Evolutionary conservation across 2,329 filamentous ascomycete genomes (phyloP).

Genomic region (Aureobasidium sp.): DNA sequence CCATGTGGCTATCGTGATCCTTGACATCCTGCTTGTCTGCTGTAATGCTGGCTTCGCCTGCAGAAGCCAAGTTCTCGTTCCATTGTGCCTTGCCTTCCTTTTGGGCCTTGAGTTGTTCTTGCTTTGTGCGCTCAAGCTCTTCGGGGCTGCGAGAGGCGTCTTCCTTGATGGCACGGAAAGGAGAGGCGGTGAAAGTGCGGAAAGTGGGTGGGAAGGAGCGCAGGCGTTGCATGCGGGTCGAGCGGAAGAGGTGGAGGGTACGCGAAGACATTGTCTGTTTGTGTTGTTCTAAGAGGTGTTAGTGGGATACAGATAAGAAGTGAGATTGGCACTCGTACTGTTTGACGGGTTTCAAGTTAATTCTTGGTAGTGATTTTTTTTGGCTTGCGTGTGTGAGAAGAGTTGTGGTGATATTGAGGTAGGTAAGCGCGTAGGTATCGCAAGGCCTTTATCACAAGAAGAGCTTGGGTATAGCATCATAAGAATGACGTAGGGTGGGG

Average conservation of each 20-base stretch:
- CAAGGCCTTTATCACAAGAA: not conserved
- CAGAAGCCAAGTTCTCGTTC: slow-evolving; percentile 36
- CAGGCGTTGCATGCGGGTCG: not conserved
- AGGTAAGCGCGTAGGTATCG: not conserved
- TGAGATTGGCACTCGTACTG: not conserved
- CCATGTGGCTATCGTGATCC: slow-evolving; percentile 36
- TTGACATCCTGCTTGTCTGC: slow-evolving; percentile 34
- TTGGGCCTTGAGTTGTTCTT: slow-evolving; percentile 38
- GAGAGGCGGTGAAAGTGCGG: slow-evolving; percentile 21
- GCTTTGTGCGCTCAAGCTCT: slow-evolving; percentile 36
- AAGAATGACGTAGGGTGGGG: slow-evolving; percentile 1
- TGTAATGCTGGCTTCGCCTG: slow-evolving; percentile 33
- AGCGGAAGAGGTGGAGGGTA: slow-evolving; percentile 1
- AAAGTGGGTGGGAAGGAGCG: not conserved
- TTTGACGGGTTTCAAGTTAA: not conserved
- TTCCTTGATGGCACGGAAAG: slow-evolving; percentile 29
- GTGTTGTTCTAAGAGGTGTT: not conserved
- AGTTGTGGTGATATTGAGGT: not conserved
- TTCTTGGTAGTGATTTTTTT: not conserved
- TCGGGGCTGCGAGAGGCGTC: slow-evolving; percentile 30
- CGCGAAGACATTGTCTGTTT: not conserved
- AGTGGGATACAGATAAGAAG: not conserved
- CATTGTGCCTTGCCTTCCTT: slow-evolving; percentile 35
- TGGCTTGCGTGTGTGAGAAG: not conserved
- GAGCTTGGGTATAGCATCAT: not conserved